Evolutionary conservation across 768 basidiomycete genomes (phyloP).

Genomic region (Mrakia hoshinonis): DNA sequence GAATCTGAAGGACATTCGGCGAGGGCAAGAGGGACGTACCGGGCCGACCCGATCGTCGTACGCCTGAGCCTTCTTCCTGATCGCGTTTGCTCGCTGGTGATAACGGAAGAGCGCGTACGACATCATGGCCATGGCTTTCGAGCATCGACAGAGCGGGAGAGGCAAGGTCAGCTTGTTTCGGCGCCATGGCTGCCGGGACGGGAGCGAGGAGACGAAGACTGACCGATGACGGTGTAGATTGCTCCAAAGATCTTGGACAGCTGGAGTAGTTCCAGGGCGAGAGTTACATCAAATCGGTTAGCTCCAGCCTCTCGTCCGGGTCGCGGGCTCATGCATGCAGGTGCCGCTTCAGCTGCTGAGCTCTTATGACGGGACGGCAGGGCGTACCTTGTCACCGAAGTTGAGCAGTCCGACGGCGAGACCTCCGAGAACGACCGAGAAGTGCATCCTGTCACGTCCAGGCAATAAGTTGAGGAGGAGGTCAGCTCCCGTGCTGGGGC

Average conservation of each 20-base stretch:
- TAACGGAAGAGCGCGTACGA: slow-evolving; percentile 88
- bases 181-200: not conserved
- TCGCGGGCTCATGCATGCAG: too few species aligned
- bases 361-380: too few species aligned
- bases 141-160: not conserved
- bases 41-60: slow-evolving; percentile 95
- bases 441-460: not conserved
- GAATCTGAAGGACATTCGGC: too few species aligned
- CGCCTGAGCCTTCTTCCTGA: slow-evolving; percentile 79
- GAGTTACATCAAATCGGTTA: not conserved
- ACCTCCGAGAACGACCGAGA: slow-evolving; percentile 93
- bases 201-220: not conserved
- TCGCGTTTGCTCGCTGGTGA: slow-evolving; percentile 91
- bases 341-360: too few species aligned
- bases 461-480: not conserved
- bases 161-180: not conserved
- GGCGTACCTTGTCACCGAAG: slow-evolving; percentile 83
- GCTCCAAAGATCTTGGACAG: slow-evolving; percentile 31
- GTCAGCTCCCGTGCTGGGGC: not conserved
- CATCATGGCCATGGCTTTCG: slow-evolving; percentile 89
- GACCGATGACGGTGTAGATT: slow-evolving; percentile 28
- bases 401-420: slow-evolving; percentile 91
- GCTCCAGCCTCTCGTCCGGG: not conserved
- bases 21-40: slow-evolving; percentile 49
- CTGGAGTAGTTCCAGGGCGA: not conserved